Base-by-base conservation (phyloP, 2,329 filamentous ascomycete species). In the Endothia cerciana region DNA sequence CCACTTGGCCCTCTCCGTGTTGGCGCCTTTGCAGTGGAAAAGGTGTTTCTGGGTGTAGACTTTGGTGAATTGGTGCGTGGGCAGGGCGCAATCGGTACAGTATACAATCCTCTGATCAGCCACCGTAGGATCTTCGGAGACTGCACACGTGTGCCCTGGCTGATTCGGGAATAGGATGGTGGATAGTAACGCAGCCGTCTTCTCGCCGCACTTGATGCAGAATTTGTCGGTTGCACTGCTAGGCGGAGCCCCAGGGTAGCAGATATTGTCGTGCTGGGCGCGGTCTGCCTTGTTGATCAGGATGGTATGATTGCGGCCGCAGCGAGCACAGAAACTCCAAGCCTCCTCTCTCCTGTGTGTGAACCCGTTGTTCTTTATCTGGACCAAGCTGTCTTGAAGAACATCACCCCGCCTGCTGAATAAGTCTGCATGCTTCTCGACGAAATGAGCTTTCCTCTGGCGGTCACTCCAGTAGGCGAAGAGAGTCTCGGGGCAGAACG, bases 401-500 rank as follows among this genome's bases (percentile, higher is more conserved):
- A 47, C 19, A 43, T 69, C 67, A 11, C 60, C 67, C 33, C 59
- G 41, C 15, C 49, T 25, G 45, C 60, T 58, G 38, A 73, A 60
- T 38, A 68, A 25, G 41, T 71, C 65, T 7, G 47, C 47, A 62
- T 81, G 79, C 19, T 75, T 70, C 7, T 62, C 47, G 8, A 71
- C 66, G 22, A 78, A 70, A 63, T 81, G 79, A 11, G 60, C 55
- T 5, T 64, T 59, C 25, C 68, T 71, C 64, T 75, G 70, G 17
- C 71, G 63, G 0, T 59, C 40, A 11, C 68, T 60, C 76, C 74
- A 79, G 65, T 75, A 71, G 51, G 68, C 57, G 56, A 71, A 78
- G 19, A 79, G 62, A 1, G 63, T 67, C 6, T 74, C 71, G 13
- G 75, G 68, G 59, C 79, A 81, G 70, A 78, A 79, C 25, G 72